Evolutionary conservation across 371 early-diverging fungal species (phyloP), one percentile per base, ranked within the genome.

Genomic region (Rhizopus arrhizus): DNA sequence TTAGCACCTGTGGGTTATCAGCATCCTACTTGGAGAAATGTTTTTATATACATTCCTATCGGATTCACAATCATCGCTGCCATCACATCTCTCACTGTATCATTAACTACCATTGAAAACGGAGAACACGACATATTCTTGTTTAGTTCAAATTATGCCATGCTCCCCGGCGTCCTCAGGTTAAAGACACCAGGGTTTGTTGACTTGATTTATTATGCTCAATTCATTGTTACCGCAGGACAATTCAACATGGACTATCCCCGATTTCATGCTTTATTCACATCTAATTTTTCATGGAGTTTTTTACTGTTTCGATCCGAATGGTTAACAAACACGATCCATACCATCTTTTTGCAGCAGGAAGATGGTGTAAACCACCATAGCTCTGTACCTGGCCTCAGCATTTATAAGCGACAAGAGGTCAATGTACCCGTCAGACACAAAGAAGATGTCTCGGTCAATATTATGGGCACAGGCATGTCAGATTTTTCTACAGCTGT

Each of bases 221-320:
- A 85, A 54, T 85, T 83, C 46, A 78, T 85, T 51, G 73, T 80
- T 10, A 68, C 69, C 38, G 70, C 73, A 2, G 82, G 82, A 1
- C 78, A 73, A 47, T 74, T 85, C 54, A 78, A 74, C 28, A 48
- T 85, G 45, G 66, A 72, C 50, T 85, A 85, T 54, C 85, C 85
- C 5, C 59, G 68, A 5, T 85, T 85, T 46, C 80, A 82, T 53
- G 59, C 73, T 0, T 66, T 83, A 5, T 83, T 85, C 58, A 73
- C 80, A 0, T 76, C 83, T 0, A 77, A 82, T 52, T 85, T 85
- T 51, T 68, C 81, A 12, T 85, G 85, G 85, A 78, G 82, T 29
- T 83, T 77, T 38, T 64, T 85, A n/a, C 15, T 79, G 9, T 68
- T 72, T 40, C 49, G 61, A 3, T 54, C 68, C 2, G 46, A 31